These are phyloP conservation scores for Thymus quinquecostatus DNA, from an alignment of 257 asterid genomes.

Conservation along the genomic window DNA sequence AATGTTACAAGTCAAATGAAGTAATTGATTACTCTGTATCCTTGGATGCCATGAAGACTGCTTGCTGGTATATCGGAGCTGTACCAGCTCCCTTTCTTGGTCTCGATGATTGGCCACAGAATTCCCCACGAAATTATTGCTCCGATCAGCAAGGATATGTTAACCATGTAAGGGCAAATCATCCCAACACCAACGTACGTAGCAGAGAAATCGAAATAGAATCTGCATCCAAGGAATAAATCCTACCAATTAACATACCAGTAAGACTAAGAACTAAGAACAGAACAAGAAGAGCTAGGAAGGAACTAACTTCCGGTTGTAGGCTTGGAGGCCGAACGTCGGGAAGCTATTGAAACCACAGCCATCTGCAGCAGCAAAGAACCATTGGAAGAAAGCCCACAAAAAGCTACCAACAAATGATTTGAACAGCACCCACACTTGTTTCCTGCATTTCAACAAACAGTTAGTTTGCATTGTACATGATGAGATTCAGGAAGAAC, in stretches of 20 bases:
- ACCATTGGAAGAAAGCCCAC: slow-evolving; percentile 74
- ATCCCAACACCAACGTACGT: slow-evolving; percentile 80
- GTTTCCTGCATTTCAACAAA: slow-evolving; percentile 46
- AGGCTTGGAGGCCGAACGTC: slow-evolving; percentile 70
- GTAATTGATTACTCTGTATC: slow-evolving; percentile 49
- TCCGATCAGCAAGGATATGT: slow-evolving; percentile 58
- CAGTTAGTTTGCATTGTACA: no score
- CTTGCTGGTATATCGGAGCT: slow-evolving; percentile 28
- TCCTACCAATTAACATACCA: not conserved
- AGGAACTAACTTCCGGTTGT: slow-evolving; percentile 32
- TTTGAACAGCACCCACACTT: slow-evolving; percentile 63
- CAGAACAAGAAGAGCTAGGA: not conserved
- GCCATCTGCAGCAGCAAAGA: slow-evolving; percentile 54
- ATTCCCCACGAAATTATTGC: slow-evolving; percentile 70
- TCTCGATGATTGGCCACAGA: slow-evolving; percentile 59
- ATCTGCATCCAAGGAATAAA: slow-evolving; percentile 30
- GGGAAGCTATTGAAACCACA: slow-evolving; percentile 80
- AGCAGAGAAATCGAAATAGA: slow-evolving; percentile 71
- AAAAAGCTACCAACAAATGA: slow-evolving; percentile 55
- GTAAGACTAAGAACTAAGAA: no score
- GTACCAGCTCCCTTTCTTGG: slow-evolving; percentile 66
- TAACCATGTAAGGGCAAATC: slow-evolving; percentile 78
- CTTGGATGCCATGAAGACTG: slow-evolving; percentile 72
- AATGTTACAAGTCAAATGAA: not conserved
- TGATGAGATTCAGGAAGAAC: no score